Conservation (phyloP, 1,139 yeast species). For the Kurtzmaniella quercitrusa region DNA sequence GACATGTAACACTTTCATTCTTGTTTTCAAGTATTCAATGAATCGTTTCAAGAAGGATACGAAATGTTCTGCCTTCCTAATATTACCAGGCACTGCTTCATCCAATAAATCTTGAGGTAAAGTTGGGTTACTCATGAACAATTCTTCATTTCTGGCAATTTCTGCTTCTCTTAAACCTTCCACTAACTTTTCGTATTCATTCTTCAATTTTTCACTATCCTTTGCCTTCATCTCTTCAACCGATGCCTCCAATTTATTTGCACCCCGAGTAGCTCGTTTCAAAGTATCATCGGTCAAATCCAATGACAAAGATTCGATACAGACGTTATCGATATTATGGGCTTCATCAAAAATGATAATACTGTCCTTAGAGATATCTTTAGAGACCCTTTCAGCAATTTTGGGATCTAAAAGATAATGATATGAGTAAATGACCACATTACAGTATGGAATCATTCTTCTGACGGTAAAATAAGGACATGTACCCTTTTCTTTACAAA, state of each 20-base stretch:
- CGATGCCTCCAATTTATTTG: slow-evolving; percentile 65
- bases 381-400: slow-evolving; percentile 92
- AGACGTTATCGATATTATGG: slow-evolving; percentile 96
- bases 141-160: slow-evolving; percentile 68
- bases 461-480: slow-evolving; percentile 98
- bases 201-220: slow-evolving; percentile 79
- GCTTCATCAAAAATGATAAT: slow-evolving; percentile 97
- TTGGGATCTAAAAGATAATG: slow-evolving; percentile 96
- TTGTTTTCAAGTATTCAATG: slow-evolving; percentile 88
- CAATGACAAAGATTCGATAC: slow-evolving; percentile 89
- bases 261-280: slow-evolving; percentile 58
- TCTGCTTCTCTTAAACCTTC: slow-evolving; percentile 84
- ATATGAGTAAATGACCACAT: slow-evolving; percentile 90
- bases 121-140: slow-evolving; percentile 84
- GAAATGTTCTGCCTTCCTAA: slow-evolving; percentile 94
- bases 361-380: slow-evolving; percentile 85
- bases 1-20: slow-evolving; percentile 96
- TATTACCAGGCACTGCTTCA: slow-evolving; percentile 97
- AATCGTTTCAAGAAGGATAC: slow-evolving; percentile 87
- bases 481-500: slow-evolving; percentile 72
- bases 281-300: slow-evolving; percentile 55
- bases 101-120: slow-evolving; percentile 78
- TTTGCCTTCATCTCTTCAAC: slow-evolving; percentile 79
- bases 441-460: slow-evolving; percentile 95
- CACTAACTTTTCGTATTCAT: slow-evolving; percentile 87